Base-by-base conservation (phyloP, 352 stramenopile genomes). In the Pythium phragmiticola region DNA sequence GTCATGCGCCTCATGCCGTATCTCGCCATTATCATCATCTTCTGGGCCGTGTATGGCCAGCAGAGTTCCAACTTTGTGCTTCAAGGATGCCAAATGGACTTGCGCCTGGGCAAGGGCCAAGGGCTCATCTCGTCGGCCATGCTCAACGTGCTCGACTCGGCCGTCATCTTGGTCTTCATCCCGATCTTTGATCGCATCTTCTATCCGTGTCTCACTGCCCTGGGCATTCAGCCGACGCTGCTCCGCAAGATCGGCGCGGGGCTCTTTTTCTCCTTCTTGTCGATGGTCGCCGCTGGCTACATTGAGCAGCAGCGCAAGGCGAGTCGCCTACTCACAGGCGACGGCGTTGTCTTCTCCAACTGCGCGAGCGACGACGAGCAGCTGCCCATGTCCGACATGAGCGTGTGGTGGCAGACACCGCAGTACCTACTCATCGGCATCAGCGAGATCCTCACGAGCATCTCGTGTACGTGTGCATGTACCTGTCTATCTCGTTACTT, bases 121-220 rank as follows among this genome's bases (percentile, higher is more conserved):
- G 70, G 71, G 7, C 65, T 95, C 60, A 78, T 97, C 52, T 94
- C 87, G 13, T 87, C 88, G 9, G 87, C 89, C 12, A 95, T 95
- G 81, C 82, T 97, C 34, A 93, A 82, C 49, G 79, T 95, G 2
- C 75, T 97, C 14, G 89, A 97, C 70, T 94, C 87, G 26, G 76
- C 87, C 26, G 86, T 96, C n/a, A 97, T 97, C 57, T 70, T 97
- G 45, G 49, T 96, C 21, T 95, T 96, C 53, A 95, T 97, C 42
- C 90, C 90, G 16, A 74, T 97, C 21, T 95, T 96, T 51, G 90
- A 97, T 68, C 70, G 74, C 16, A 28, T 90, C 7, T 63, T 97
- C 34, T 97, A 96, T 68, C 90, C 90, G 3, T 43, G 77, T 48
- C 68, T 96, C 45, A 77, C 75, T 12, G 66, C 69, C 8, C 69